Conservation (phyloP, 2,329 filamentous ascomycete genomes). For the Periconia macrospinosa region DNA sequence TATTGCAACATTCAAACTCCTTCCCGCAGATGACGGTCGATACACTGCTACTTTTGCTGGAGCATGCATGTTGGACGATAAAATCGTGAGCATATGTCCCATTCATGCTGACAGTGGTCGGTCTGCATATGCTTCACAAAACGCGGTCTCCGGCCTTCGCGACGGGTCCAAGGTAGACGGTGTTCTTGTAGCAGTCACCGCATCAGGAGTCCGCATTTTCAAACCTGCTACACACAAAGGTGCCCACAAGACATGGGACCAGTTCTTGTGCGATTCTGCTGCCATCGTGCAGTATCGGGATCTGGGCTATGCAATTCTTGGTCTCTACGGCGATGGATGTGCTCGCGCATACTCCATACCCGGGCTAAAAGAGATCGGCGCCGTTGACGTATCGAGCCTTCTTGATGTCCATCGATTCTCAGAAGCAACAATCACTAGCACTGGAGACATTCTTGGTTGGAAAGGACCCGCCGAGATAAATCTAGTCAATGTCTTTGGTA, state of each 20-base stretch:
- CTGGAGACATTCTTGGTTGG: slow-evolving; percentile 86
- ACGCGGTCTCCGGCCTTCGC: slow-evolving; percentile 73
- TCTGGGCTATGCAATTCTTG: slow-evolving; percentile 77
- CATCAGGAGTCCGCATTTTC: slow-evolving; percentile 80
- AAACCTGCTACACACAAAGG: slow-evolving; percentile 83
- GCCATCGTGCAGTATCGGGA: slow-evolving; percentile 73
- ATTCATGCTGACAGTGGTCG: slow-evolving; percentile 78
- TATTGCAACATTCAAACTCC: slow-evolving; percentile 84
- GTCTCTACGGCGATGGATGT: slow-evolving; percentile 80
- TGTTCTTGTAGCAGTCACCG: slow-evolving; percentile 75
- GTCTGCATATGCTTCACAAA: slow-evolving; percentile 73
- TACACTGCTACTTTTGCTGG: slow-evolving; percentile 77
- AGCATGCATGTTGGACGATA: slow-evolving; percentile 64
- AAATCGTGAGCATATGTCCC: slow-evolving; percentile 74
- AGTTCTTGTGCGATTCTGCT: slow-evolving; percentile 79
- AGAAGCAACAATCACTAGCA: slow-evolving; percentile 70
- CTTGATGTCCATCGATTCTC: slow-evolving; percentile 74
- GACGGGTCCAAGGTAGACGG: slow-evolving; percentile 76
- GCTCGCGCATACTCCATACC: slow-evolving; percentile 86
- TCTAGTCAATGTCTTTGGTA: slow-evolving; percentile 82
- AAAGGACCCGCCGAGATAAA: slow-evolving; percentile 83
- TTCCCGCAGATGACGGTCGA: slow-evolving; percentile 69
- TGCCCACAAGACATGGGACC: slow-evolving; percentile 88
- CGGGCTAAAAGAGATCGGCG: slow-evolving; percentile 79
- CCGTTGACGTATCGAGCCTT: slow-evolving; percentile 63